Evolutionary conservation across 495 filamentous ascomycete species (phyloP).

Genomic region (Penicillium manginii): DNA sequence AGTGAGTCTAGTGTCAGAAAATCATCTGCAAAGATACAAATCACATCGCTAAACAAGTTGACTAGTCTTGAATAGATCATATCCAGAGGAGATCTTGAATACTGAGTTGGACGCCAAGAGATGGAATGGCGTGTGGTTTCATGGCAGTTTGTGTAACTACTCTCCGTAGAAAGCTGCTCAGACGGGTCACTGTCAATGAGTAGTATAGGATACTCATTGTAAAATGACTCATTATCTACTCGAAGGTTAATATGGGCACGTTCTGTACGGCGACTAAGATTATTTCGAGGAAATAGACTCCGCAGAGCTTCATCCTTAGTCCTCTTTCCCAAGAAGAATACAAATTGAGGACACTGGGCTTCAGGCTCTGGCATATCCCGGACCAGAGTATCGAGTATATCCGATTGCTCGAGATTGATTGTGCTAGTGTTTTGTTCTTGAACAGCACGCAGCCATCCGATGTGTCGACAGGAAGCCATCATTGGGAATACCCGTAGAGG

Average conservation of each 20-base stretch:
- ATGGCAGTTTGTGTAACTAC: conserved; percentile 9
- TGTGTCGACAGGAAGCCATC: conserved; percentile 22
- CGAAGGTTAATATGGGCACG: conserved; percentile 23
- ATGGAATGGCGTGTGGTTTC: conserved; percentile 17
- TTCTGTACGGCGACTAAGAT: conserved; percentile 15
- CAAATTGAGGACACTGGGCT: conserved; percentile 22
- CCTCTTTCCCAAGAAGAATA: conserved; percentile 27
- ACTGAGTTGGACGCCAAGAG: conserved; percentile 13
- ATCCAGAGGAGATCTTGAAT: conserved; percentile 5
- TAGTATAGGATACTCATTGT: conserved; percentile 23
- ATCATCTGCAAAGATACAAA: conserved; percentile 38
- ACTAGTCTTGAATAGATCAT: conserved; percentile 22
- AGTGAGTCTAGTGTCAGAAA: conserved; percentile 24
- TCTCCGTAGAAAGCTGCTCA: conserved; percentile 4
- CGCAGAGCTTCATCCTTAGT: conserved; percentile 26
- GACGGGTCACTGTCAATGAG: conserved; percentile 28
- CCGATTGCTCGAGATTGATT: conserved; percentile 23
- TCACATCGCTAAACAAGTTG: conserved; percentile 30
- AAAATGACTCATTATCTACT: conserved; percentile 20
- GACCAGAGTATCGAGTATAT: conserved; percentile 18
- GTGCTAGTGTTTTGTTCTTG: conserved; percentile 16
- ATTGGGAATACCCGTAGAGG: too few relatives aligned
- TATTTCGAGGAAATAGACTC: conserved; percentile 25
- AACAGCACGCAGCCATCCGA: conserved; percentile 22
- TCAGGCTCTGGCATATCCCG: conserved; percentile 23